Conservation (phyloP, 2,329 filamentous ascomycete species). For the Colletotrichum liaoningense region DNA sequence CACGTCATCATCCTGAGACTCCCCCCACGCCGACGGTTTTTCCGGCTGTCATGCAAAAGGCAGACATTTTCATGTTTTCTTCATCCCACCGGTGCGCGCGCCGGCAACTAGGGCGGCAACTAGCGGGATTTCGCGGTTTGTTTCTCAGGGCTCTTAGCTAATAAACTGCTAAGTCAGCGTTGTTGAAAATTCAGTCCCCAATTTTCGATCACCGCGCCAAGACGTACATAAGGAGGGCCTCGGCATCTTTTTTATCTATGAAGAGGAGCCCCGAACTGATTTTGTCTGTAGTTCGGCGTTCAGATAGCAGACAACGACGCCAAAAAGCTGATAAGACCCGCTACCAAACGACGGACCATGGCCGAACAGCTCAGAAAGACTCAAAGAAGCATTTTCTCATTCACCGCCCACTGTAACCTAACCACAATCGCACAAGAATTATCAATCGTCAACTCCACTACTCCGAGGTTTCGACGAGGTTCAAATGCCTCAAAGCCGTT, state of each 20-base stretch:
- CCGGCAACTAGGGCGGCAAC: neutral
- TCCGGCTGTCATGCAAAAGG: neutral
- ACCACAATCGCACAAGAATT: constrained; percentile 1
- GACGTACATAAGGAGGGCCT: neutral
- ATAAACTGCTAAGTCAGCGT: neutral
- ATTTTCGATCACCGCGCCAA: constrained; percentile 1
- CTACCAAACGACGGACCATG: constrained; percentile 20
- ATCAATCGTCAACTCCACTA: constrained; percentile 21
- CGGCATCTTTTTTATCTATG: constrained; percentile 4
- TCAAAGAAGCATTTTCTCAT: constrained; percentile 1
- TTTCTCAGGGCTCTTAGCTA: neutral
- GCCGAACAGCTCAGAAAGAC: constrained; percentile 5
- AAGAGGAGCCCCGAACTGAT: neutral
- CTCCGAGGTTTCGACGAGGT: constrained; percentile 31
- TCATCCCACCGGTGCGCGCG: neutral
- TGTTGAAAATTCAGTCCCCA: neutral
- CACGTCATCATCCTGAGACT: neutral
- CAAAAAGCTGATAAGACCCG: neutral
- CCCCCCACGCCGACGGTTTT: neutral
- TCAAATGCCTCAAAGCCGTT: constrained; percentile 7
- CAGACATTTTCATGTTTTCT: neutral
- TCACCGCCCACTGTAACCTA: constrained; percentile 23
- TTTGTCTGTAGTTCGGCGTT: neutral
- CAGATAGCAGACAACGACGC: neutral
- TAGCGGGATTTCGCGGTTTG: neutral